Evolutionary conservation across 1,284 basidiomycete species (phyloP).

Genomic region (Prillingera fragicola): DNA sequence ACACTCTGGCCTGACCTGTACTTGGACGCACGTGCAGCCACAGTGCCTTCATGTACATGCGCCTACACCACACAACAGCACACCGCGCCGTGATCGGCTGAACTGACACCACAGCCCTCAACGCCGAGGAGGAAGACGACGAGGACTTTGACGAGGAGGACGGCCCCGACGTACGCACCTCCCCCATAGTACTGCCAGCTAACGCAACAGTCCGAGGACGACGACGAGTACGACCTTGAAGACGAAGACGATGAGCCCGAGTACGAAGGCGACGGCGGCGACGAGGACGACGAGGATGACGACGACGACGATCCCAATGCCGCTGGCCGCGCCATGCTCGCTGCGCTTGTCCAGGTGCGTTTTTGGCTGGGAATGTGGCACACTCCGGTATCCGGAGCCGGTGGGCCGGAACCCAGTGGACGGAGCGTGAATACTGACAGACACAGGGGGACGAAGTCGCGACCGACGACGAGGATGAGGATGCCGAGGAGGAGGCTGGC

Average conservation of each 20-base stretch:
- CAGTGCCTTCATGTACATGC: neutral
- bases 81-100: neutral
- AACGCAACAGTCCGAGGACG: neutral
- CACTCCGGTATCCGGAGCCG: neutral
- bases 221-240: neutral
- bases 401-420: neutral
- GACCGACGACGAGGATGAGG: slow-evolving; percentile 19
- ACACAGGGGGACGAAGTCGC: slow-evolving; percentile 12
- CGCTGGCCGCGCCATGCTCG: slow-evolving; percentile 15
- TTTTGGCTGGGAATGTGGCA: neutral
- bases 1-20: neutral
- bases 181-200: too few species aligned
- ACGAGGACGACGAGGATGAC: slow-evolving; percentile 12
- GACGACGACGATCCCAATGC: slow-evolving; percentile 18
- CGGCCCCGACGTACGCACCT: too few species aligned
- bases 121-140: slow-evolving; percentile 4
- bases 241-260: slow-evolving; percentile 7
- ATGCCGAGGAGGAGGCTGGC: slow-evolving; percentile 12
- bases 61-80: neutral
- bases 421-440: too few species aligned
- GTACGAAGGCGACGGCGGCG: slow-evolving; percentile 7
- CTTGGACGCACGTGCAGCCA: neutral
- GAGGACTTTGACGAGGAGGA: slow-evolving; percentile 11
- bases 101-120: neutral
- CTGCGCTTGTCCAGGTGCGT: slow-evolving; percentile 16